Conservation (phyloP, 1,284 basidiomycete genomes). For the Cutaneotrichosporon sp. region DNA sequence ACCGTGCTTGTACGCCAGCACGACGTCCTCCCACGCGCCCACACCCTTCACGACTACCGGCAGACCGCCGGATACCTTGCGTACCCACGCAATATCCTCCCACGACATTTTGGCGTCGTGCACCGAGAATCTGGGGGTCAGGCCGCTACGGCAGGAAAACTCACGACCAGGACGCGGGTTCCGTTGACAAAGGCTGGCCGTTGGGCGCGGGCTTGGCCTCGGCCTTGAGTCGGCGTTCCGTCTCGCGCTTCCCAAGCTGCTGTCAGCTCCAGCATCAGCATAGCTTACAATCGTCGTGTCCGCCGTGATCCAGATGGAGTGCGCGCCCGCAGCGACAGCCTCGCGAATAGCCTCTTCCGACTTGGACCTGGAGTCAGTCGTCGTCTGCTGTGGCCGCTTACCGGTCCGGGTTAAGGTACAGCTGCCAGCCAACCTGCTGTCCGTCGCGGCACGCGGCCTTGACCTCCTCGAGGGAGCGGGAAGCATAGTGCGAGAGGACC, state of each 20-base stretch:
- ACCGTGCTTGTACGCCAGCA: slow-evolving; percentile 46
- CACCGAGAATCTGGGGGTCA: not conserved
- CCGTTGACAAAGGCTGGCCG: slow-evolving; percentile 13
- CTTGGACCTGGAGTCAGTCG: slow-evolving; percentile 28
- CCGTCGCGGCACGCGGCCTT: slow-evolving; percentile 34
- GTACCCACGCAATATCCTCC: slow-evolving; percentile 51
- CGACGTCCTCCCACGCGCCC: slow-evolving; percentile 49
- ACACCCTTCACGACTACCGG: slow-evolving; percentile 51
- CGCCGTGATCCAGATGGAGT: slow-evolving; percentile 50
- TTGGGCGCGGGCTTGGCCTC: slow-evolving; percentile 14
- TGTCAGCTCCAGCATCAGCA: not conserved
- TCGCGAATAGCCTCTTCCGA: slow-evolving; percentile 45
- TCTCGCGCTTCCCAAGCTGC: slow-evolving; percentile 22
- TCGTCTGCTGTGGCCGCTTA: slow-evolving; percentile 2
- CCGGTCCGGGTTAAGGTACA: slow-evolving; percentile 37
- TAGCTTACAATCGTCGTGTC: slow-evolving; percentile 46
- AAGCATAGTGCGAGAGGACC: slow-evolving; percentile 49
- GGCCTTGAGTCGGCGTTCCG: slow-evolving; percentile 14
- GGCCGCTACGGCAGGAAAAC: not conserved
- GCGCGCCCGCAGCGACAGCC: slow-evolving; percentile 41
- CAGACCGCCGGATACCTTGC: slow-evolving; percentile 42
- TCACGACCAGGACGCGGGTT: not conserved
- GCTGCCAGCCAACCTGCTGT: slow-evolving; percentile 37
- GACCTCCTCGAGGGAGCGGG: slow-evolving; percentile 49
- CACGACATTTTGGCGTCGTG: slow-evolving; percentile 26